Evolutionary conservation across 2,329 filamentous ascomycete genomes (phyloP).

Genomic region (Xylariaceae sp.): DNA sequence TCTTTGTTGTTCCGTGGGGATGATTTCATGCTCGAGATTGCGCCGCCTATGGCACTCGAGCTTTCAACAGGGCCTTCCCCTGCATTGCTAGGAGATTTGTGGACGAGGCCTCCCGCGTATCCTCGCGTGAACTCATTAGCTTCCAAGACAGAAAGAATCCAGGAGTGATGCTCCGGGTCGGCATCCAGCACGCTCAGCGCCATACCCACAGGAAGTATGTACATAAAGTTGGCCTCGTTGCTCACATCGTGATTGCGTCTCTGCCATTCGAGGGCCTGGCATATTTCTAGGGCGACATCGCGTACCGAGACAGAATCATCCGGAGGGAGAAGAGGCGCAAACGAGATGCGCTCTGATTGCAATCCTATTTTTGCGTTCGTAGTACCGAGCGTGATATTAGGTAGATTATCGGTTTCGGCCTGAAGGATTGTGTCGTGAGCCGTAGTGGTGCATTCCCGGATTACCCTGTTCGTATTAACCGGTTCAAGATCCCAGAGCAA

Average conservation of each 20-base stretch:
- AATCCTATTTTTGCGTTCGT: no score
- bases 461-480: no score
- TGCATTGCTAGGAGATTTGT: no score
- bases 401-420: no score
- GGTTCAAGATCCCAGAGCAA: conserved; percentile 5
- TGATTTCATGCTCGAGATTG: no score
- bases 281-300: conserved; percentile 1
- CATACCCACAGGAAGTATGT: conserved; percentile 7
- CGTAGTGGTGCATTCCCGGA: no score
- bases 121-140: conserved; percentile 2
- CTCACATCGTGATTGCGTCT: not conserved
- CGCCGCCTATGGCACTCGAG: no score
- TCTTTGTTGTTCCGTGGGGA: no score
- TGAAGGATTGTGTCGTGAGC: not conserved
- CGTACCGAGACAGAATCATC: not conserved
- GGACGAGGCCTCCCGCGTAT: not conserved
- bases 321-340: not conserved
- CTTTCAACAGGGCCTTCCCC: no score
- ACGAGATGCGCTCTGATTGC: no score
- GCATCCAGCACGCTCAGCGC: conserved; percentile 9
- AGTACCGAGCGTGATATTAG: no score
- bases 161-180: not conserved
- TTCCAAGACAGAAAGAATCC: conserved; percentile 5
- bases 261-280: conserved; percentile 8
- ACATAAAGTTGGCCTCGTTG: conserved; percentile 5